A percentile compares a stretch with the other conserved stretches of the same genome.
Evolutionary conservation across 2,329 filamentous ascomycete species (phyloP).

Genomic region (Alternaria hordeiaustralica): DNA sequence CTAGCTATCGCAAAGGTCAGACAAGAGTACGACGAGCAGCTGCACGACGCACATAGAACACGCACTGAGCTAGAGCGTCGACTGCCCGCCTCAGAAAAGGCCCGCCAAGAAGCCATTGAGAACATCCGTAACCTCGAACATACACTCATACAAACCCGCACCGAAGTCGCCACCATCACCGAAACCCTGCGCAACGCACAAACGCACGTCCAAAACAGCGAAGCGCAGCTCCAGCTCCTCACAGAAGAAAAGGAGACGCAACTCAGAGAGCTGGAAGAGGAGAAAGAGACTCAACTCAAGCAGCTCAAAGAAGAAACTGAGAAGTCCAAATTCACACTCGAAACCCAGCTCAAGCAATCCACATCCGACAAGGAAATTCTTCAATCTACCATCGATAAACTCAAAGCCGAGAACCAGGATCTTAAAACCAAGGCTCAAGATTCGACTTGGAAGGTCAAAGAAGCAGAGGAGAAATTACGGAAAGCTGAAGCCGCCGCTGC

Average conservation of each 20-base stretch:
- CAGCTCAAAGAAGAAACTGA: slow-evolving; percentile 17
- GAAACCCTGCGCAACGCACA: slow-evolving; percentile 34
- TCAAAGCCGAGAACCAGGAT: slow-evolving; percentile 22
- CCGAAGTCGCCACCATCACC: slow-evolving; percentile 31
- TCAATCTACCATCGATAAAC: slow-evolving; percentile 21
- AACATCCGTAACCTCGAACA: slow-evolving; percentile 37
- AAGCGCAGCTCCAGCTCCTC: slow-evolving; percentile 50
- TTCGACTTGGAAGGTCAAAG: slow-evolving; percentile 51
- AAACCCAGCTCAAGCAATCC: background rate
- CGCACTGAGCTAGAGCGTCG: slow-evolving; percentile 37
- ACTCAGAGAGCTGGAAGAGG: background rate
- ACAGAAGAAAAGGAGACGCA: slow-evolving; percentile 26
- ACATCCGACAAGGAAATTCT: slow-evolving; percentile 15
- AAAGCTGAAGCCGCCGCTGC: background rate
- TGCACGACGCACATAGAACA: slow-evolving; percentile 32
- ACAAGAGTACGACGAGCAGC: slow-evolving; percentile 45
- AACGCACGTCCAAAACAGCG: slow-evolving; percentile 29
- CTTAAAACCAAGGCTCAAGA: slow-evolving; percentile 54
- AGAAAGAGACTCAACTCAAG: slow-evolving; percentile 1
- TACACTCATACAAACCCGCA: slow-evolving; percentile 30
- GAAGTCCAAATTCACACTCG: background rate
- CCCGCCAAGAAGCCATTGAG: slow-evolving; percentile 34
- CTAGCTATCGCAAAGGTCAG: slow-evolving; percentile 35
- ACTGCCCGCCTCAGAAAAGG: slow-evolving; percentile 33
- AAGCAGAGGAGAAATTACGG: slow-evolving; percentile 53